Conservation (phyloP, 1,284 basidiomycete genomes). For the Ganoderma meredithae region DNA sequence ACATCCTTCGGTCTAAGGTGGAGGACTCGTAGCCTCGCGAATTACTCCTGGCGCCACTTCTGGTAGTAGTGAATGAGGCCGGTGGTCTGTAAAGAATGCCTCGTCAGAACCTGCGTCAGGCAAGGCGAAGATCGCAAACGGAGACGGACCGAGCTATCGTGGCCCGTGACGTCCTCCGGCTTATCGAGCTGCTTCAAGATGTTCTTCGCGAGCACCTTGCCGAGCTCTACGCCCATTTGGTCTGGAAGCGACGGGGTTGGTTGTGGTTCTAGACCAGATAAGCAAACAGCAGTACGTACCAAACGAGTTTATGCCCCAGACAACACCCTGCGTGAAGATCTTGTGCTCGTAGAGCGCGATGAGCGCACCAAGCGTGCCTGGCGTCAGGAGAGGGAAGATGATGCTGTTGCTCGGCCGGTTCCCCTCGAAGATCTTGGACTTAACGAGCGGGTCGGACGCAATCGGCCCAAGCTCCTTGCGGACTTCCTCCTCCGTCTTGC, state of each 20-base stretch:
- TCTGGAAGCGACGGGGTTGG: slow-evolving; percentile 50
- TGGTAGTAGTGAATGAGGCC: slow-evolving; percentile 96
- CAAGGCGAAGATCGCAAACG: background rate
- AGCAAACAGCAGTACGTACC: slow-evolving; percentile 53
- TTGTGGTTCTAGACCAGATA: background rate
- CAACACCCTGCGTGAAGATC: slow-evolving; percentile 96
- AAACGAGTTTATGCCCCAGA: slow-evolving; percentile 99
- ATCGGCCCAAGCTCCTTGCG: slow-evolving; percentile 77
- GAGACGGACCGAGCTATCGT: slow-evolving; percentile 87
- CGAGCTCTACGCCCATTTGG: slow-evolving; percentile 96
- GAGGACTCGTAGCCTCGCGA: background rate
- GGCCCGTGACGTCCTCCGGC: slow-evolving; percentile 86
- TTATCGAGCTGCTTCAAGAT: slow-evolving; percentile 89
- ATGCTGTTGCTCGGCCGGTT: slow-evolving; percentile 98
- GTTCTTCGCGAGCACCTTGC: slow-evolving; percentile 95
- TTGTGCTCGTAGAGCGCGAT: slow-evolving; percentile 98
- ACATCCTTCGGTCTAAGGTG: background rate
- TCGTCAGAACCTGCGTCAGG: slow-evolving; percentile 20
- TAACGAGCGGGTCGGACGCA: slow-evolving; percentile 86
- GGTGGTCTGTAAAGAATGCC: slow-evolving; percentile 67
- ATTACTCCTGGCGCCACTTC: slow-evolving; percentile 80
- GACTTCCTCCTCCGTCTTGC: slow-evolving; percentile 94
- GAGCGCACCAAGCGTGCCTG: slow-evolving; percentile 86
- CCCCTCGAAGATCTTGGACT: slow-evolving; percentile 98
- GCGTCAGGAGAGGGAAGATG: slow-evolving; percentile 93